Evolutionary conservation across 148 eudicot genomes (phyloP).

Genomic region (Camellia granthamiana): DNA sequence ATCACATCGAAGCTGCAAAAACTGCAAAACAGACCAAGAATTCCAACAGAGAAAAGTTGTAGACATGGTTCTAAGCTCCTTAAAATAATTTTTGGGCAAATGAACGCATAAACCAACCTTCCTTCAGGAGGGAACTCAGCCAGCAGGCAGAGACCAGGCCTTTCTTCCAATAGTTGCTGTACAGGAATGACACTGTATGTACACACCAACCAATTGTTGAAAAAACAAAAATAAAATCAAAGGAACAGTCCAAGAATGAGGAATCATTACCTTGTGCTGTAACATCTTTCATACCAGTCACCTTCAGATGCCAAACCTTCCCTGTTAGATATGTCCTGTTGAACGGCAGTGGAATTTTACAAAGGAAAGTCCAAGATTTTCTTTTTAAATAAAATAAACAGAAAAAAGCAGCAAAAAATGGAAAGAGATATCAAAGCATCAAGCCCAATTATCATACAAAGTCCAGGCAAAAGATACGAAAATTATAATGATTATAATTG

Average conservation of each 20-base stretch:
- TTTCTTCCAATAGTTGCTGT: conserved; percentile 35
- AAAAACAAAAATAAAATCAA: not conserved
- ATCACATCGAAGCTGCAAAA: conserved; percentile 19
- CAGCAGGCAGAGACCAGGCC: conserved; percentile 43
- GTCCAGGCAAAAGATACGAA: not conserved
- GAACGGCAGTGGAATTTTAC: not conserved
- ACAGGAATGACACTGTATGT: conserved; percentile 40
- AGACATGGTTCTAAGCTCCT: not conserved
- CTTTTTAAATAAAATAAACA: not conserved
- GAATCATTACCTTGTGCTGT: conserved; percentile 33
- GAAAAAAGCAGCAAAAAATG: not conserved
- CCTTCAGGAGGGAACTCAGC: conserved; percentile 62
- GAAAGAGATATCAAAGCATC: not conserved
- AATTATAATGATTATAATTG: not conserved
- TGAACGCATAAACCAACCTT: conserved; percentile 29
- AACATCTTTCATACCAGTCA: conserved; percentile 51
- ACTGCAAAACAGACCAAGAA: conserved; percentile 25
- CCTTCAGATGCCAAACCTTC: conserved; percentile 62
- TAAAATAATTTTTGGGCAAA: not conserved
- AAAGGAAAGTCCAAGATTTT: not conserved
- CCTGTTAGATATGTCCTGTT: conserved; percentile 60
- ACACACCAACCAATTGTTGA: not conserved
- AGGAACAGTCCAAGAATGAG: not conserved
- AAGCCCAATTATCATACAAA: not conserved
- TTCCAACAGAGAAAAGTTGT: not conserved